Evolutionary conservation across 768 basidiomycete genomes (phyloP).

Genomic region (Chalciporus piperatus): DNA sequence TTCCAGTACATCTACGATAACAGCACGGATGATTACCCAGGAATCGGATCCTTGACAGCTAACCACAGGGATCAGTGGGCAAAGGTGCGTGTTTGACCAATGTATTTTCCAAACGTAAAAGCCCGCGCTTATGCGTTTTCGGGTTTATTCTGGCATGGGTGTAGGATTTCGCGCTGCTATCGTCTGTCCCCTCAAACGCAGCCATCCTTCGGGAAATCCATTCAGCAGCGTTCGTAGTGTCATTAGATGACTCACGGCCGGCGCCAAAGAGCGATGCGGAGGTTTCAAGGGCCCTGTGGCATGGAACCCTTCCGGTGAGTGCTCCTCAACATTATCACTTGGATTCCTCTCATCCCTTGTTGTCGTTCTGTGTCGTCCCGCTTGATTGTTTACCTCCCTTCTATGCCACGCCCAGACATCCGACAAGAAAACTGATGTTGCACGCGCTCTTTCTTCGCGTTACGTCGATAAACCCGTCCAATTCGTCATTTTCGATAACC

Average conservation of each 20-base stretch:
- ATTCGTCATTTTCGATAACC: constrained; percentile 83
- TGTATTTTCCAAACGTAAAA: not conserved
- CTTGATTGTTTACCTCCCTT: not conserved
- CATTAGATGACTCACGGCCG: constrained; percentile 60
- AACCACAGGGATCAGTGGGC: constrained; percentile 89
- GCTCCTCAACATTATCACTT: constrained; percentile 27
- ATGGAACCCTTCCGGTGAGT: constrained; percentile 59
- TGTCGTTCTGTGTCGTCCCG: not conserved
- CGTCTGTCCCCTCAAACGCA: constrained; percentile 58
- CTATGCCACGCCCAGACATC: constrained; percentile 7
- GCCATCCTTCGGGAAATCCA: constrained; percentile 70
- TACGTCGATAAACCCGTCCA: constrained; percentile 92
- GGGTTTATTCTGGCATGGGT: not conserved
- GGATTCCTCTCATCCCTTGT: not conserved
- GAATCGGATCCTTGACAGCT: constrained; percentile 74
- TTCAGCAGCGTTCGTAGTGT: constrained; percentile 82
- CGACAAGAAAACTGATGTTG: constrained; percentile 23
- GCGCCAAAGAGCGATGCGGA: constrained; percentile 49
- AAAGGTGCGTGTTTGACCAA: constrained; percentile 45
- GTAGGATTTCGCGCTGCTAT: constrained; percentile 64
- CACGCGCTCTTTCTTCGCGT: constrained; percentile 62
- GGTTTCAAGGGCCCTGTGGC: constrained; percentile 76
- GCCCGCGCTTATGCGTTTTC: not conserved
- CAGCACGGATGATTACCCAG: constrained; percentile 60
- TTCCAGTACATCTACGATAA: constrained; percentile 69